Evolutionary conservation across 768 basidiomycete genomes (phyloP).

Genomic region (Tubosaeta brunneosetosa): DNA sequence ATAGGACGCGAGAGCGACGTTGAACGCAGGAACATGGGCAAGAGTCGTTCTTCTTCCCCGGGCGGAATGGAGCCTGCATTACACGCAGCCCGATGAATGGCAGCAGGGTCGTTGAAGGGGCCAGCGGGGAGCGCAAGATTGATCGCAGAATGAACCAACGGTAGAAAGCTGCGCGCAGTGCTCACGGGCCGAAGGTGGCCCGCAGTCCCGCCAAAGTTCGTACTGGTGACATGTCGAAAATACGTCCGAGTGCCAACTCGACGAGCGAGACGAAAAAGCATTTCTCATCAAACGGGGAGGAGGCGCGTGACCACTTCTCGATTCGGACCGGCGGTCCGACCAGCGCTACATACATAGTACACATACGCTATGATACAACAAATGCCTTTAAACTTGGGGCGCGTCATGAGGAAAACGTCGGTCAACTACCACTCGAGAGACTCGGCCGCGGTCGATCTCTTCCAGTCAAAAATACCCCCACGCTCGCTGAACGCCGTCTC

Average conservation of each 20-base stretch:
- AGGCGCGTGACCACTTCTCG: neutral
- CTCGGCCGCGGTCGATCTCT: constrained; percentile 4
- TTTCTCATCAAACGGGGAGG: neutral
- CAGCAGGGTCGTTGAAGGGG: constrained; percentile 16
- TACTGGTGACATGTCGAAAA: neutral
- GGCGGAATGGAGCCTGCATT: neutral
- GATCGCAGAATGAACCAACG: constrained; percentile 22
- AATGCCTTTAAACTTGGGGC: too few relatives aligned
- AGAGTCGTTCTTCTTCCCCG: constrained; percentile 17
- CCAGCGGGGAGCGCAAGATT: constrained; percentile 25
- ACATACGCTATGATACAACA: neutral
- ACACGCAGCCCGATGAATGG: constrained; percentile 18
- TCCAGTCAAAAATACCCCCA: constrained; percentile 38
- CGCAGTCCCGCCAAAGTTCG: neutral
- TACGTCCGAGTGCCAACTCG: neutral
- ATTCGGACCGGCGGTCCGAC: neutral
- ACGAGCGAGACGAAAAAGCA: neutral
- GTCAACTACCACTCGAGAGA: constrained; percentile 1
- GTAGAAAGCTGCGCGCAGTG: constrained; percentile 10
- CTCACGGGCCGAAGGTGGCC: neutral
- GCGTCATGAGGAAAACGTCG: too few relatives aligned
- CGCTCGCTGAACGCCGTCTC: constrained; percentile 27
- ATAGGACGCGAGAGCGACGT: constrained; percentile 10
- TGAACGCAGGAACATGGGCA: constrained; percentile 19
- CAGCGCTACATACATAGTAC: neutral